phyloP scores from a whole-genome alignment of 371 early-diverging fungal species.

The Quaeritorhiza haematococci region DNA sequence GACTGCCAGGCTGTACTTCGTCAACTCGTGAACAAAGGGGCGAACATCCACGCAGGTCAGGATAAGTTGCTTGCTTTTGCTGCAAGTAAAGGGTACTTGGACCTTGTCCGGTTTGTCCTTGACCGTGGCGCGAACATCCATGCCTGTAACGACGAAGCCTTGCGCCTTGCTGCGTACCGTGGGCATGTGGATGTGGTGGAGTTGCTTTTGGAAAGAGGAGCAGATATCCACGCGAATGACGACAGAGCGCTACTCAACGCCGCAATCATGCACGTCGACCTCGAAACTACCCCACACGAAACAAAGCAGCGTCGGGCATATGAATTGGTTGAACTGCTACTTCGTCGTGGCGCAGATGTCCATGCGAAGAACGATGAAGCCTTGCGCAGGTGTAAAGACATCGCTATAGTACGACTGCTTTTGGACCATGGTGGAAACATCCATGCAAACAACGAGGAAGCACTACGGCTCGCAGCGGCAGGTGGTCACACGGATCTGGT shows the following conservation, averaged over 20 bases:
- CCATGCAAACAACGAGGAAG: conserved; percentile 12
- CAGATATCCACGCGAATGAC: conserved; percentile 11
- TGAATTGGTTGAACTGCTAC: conserved; percentile 1
- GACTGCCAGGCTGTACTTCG: too few relatives aligned
- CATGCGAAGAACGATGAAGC: conserved; percentile 9
- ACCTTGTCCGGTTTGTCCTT: too few relatives aligned
- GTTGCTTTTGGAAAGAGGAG: conserved; percentile 3
- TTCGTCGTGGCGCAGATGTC: too few relatives aligned
- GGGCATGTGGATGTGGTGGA: conserved; percentile 5
- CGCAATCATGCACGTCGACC: conserved; percentile 5
- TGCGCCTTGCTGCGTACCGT: conserved; percentile 2
- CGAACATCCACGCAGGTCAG: too few relatives aligned
- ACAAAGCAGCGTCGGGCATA: too few relatives aligned
- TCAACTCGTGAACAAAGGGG: too few relatives aligned
- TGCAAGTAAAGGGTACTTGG: too few relatives aligned
- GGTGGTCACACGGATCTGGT: too few relatives aligned
- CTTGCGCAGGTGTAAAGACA: too few relatives aligned
- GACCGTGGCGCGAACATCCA: conserved; percentile 14
- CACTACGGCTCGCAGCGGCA: too few relatives aligned
- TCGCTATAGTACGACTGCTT: conserved; percentile 1
- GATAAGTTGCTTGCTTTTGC: too few relatives aligned
- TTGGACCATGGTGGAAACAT: conserved; percentile 8
- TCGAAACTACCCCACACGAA: too few relatives aligned
- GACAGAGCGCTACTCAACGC: conserved; percentile 13
- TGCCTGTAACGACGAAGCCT: conserved; percentile 6